Conservation (phyloP, 176 grass and related monocot species). For the Canna indica region DNA sequence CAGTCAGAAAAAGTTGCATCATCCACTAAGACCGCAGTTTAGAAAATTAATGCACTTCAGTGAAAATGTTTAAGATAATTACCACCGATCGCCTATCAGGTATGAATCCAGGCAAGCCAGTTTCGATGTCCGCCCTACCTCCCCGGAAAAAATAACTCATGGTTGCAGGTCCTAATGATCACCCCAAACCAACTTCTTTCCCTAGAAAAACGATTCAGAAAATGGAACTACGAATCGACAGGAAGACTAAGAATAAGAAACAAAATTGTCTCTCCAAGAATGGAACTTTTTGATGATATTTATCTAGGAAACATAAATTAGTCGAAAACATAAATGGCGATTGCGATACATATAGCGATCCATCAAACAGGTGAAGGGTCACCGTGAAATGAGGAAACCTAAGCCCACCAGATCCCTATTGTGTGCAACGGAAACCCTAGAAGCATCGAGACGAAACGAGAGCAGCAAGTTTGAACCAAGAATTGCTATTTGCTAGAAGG, state of each 20-base stretch:
- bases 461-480: neutral
- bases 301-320: neutral
- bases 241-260: neutral
- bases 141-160: slow-evolving; percentile 94
- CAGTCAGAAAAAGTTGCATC: slow-evolving; percentile 18
- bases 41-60: slow-evolving; percentile 6
- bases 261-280: neutral
- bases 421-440: neutral
- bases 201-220: neutral
- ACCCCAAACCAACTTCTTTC: too few relatives aligned
- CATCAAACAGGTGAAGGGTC: neutral
- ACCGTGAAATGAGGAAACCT: neutral
- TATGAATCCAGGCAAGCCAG: slow-evolving; percentile 48
- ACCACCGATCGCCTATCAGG: slow-evolving; percentile 66
- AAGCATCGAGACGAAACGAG: neutral
- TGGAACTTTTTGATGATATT: neutral
- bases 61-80: slow-evolving; percentile 2
- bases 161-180: neutral
- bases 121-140: slow-evolving; percentile 52
- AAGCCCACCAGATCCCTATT: neutral
- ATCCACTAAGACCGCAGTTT: too few relatives aligned
- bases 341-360: neutral
- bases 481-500: too few relatives aligned
- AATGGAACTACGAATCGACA: too few relatives aligned
- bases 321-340: neutral